Conservation (phyloP, 208 protist genomes). For the Trichomonas tenax region DNA sequence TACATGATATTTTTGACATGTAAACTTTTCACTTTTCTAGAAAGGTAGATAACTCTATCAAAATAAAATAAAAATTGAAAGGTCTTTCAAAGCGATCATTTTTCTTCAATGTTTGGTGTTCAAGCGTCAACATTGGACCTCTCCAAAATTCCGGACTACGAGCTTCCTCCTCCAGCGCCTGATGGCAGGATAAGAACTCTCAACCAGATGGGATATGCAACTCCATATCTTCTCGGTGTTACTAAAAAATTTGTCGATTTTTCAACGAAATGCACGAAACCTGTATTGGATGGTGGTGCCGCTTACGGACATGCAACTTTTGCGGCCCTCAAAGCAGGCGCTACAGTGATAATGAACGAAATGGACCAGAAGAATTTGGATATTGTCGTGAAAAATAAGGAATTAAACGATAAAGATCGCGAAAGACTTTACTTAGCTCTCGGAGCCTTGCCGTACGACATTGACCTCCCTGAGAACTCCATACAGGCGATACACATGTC, state of each 20-base stretch:
- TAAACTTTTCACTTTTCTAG: no score
- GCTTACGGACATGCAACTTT: neutral
- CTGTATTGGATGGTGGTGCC: neutral
- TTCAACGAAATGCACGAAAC: neutral
- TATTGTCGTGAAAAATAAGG: neutral
- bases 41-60: no score
- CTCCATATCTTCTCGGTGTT: neutral
- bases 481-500: neutral
- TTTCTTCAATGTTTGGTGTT: neutral
- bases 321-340: neutral
- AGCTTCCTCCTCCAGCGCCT: neutral
- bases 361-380: neutral
- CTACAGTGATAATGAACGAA: neutral
- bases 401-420: neutral
- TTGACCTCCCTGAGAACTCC: neutral
- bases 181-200: neutral
- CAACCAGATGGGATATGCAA: neutral
- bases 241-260: neutral
- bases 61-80: no score
- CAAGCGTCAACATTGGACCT: neutral
- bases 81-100: neutral
- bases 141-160: neutral
- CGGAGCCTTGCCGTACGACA: neutral
- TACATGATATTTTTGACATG: no score
- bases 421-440: neutral